Evolutionary conservation across 441 rosid genomes (phyloP).

Genomic region (Biscutella auriculata): DNA sequence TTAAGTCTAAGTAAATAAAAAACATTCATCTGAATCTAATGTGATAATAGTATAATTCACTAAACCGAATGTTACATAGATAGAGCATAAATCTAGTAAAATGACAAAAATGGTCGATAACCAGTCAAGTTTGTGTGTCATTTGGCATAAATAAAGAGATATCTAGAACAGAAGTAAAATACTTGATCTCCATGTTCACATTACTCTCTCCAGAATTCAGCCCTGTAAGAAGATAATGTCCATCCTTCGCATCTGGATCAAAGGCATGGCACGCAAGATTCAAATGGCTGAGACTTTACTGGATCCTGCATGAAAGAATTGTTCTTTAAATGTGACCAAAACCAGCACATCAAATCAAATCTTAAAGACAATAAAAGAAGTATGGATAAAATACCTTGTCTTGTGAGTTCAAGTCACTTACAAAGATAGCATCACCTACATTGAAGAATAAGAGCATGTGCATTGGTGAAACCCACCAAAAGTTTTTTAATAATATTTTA

Average conservation of each 20-base stretch:
- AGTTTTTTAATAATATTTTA: no score
- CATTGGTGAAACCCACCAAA: no score
- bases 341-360: background rate
- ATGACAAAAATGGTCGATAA: background rate
- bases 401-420: constrained; percentile 90
- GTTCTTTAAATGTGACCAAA: background rate
- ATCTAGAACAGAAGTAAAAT: background rate
- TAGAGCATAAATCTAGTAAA: background rate
- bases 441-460: no score
- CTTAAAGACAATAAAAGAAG: background rate
- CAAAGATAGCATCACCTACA: constrained; percentile 82
- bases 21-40: no score
- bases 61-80: background rate
- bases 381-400: constrained; percentile 53
- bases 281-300: constrained; percentile 71
- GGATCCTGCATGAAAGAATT: constrained; percentile 55
- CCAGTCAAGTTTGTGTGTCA: background rate
- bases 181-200: background rate
- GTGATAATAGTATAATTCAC: no score
- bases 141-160: background rate
- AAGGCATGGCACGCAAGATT: constrained; percentile 85
- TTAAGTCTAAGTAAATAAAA: no score
- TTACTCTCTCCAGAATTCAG: constrained; percentile 86
- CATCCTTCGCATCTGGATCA: constrained; percentile 82
- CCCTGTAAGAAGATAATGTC: constrained; percentile 85